Evolutionary conservation across 495 filamentous ascomycete genomes (phyloP).

Genomic region (Penicillium daleae): DNA sequence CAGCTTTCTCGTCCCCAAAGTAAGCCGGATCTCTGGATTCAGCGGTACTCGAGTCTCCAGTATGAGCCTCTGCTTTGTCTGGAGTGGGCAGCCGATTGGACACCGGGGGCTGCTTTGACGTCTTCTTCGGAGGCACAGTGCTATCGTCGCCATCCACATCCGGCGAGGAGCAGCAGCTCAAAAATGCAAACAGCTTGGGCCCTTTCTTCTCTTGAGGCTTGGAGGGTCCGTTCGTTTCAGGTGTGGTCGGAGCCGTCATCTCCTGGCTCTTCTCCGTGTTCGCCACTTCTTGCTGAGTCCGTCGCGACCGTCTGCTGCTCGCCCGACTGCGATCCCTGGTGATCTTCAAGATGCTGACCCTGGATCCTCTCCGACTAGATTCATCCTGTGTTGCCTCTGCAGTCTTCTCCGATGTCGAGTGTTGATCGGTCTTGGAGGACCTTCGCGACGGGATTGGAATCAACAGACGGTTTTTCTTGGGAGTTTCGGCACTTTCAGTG

Average conservation of each 20-base stretch:
- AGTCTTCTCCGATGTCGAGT: conserved; percentile 63
- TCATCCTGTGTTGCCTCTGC: conserved; percentile 66
- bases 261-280: conserved; percentile 44
- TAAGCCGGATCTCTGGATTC: conserved; percentile 58
- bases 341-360: conserved; percentile 68
- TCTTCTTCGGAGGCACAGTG: conserved; percentile 68
- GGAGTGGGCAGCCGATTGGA: conserved; percentile 59
- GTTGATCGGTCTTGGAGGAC: conserved; percentile 65
- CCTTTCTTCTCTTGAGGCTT: conserved; percentile 65
- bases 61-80: conserved; percentile 53
- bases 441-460: conserved; percentile 67
- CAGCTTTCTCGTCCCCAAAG: conserved; percentile 55
- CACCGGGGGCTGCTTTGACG: conserved; percentile 55
- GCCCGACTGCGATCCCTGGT: conserved; percentile 70
- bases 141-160: conserved; percentile 63
- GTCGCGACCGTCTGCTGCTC: conserved; percentile 61
- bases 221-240: conserved; percentile 38
- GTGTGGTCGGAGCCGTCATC: conserved; percentile 27
- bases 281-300: conserved; percentile 44
- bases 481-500: conserved; percentile 25
- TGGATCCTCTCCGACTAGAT: conserved; percentile 66
- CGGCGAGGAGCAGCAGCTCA: conserved; percentile 80
- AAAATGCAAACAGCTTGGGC: conserved; percentile 66
- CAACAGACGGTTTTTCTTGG: conserved; percentile 63
- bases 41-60: conserved; percentile 56